Percentiles rank a stretch among this genome's conserved stretches.
Evolutionary conservation across 352 stramenopile genomes (phyloP).

Genomic region (Pythium dissotocum): DNA sequence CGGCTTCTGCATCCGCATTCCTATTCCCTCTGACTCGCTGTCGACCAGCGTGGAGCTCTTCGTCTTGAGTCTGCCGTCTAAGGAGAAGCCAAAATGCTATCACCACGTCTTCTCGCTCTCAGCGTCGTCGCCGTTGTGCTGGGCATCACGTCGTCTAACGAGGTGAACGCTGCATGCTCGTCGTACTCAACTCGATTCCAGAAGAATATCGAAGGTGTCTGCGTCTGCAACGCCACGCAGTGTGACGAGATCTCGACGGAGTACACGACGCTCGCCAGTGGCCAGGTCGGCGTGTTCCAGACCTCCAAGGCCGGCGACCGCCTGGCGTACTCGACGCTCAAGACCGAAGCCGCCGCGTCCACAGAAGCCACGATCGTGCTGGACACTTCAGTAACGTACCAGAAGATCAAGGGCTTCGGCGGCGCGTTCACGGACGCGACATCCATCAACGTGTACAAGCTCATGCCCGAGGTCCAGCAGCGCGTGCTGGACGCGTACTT

Average conservation of each 20-base stretch:
- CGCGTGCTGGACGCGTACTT: slow-evolving; percentile 84
- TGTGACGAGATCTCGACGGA: slow-evolving; percentile 61
- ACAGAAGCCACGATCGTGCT: slow-evolving; percentile 40
- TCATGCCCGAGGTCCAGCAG: slow-evolving; percentile 58
- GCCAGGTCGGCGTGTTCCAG: slow-evolving; percentile 47
- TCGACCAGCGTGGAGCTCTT: too few species aligned
- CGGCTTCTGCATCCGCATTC: neutral
- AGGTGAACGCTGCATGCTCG: neutral
- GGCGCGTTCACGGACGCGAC: slow-evolving; percentile 89
- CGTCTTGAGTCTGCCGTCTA: too few species aligned
- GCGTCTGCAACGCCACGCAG: slow-evolving; percentile 49
- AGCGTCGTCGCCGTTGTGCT: neutral
- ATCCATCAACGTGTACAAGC: slow-evolving; percentile 75
- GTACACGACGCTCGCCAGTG: slow-evolving; percentile 34
- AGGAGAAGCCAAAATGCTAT: neutral
- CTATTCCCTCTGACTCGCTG: neutral
- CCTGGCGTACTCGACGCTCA: slow-evolving; percentile 38
- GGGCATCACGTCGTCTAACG: neutral
- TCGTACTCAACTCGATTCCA: slow-evolving; percentile 31
- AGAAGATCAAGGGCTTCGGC: slow-evolving; percentile 88
- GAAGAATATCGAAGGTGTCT: slow-evolving; percentile 47
- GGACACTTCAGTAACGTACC: slow-evolving; percentile 53
- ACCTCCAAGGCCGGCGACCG: slow-evolving; percentile 51
- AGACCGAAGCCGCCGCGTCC: neutral
- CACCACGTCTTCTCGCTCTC: neutral